Percentiles rank a stretch among this genome's conserved stretches.
phyloP scores from a whole-genome alignment of 2,329 filamentous ascomycete genomes.

The Botrytis elliptica region DNA sequence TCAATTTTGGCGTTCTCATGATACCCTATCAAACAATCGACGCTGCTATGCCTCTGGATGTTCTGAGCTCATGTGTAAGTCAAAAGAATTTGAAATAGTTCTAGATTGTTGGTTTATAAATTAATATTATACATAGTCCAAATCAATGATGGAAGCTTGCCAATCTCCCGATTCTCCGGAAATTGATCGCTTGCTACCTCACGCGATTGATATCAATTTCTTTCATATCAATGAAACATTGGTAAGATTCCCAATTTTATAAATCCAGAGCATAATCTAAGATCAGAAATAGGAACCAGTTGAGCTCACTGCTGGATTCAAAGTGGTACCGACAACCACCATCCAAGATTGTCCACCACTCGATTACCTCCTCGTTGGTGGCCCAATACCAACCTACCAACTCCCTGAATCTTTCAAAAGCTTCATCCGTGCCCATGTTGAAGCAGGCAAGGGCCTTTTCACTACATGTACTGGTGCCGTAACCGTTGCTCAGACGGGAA shows the following conservation, averaged over 20 bases:
- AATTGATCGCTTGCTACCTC: conserved; percentile 15
- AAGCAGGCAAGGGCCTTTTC: conserved; percentile 41
- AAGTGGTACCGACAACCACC: conserved; percentile 28
- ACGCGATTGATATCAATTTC: conserved; percentile 32
- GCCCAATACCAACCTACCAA: conserved; percentile 37
- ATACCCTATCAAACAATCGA: conserved; percentile 35
- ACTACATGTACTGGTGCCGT: conserved; percentile 43
- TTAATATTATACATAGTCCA: neutral
- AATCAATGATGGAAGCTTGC: conserved; percentile 8
- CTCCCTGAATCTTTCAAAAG: conserved; percentile 38
- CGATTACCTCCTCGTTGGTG: conserved; percentile 42
- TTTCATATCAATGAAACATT: conserved; percentile 34
- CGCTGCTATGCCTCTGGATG: conserved; percentile 33
- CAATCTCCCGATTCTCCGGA: conserved; percentile 12
- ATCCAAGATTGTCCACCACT: conserved; percentile 41
- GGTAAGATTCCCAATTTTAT: neutral
- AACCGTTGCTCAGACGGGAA: conserved; percentile 40
- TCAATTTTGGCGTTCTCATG: conserved; percentile 35
- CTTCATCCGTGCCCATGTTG: conserved; percentile 41
- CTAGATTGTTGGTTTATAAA: neutral
- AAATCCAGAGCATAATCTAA: neutral
- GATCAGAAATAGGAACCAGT: conserved; percentile 24
- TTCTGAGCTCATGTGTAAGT: conserved; percentile 29
- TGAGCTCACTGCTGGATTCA: conserved; percentile 23
- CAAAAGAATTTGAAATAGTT: neutral